These are phyloP conservation scores for Berberis thunbergii DNA, from an alignment of 164 flowering plant species.

Conservation along the genomic window DNA sequence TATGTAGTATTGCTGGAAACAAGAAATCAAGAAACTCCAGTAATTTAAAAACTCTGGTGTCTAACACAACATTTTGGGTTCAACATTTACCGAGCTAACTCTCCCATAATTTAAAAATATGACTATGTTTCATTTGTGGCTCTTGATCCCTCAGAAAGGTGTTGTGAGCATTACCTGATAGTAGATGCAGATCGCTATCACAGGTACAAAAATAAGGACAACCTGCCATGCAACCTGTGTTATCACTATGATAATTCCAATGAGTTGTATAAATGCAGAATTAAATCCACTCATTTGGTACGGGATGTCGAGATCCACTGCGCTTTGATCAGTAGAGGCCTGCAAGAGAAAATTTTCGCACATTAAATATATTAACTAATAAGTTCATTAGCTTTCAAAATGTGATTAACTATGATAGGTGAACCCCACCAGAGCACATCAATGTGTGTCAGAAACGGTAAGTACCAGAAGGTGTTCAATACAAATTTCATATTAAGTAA, in stretches of 20 bases:
- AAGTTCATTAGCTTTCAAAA: neutral
- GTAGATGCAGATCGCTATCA: constrained; percentile 57
- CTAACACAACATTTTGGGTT: neutral
- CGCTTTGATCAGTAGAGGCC: constrained; percentile 96
- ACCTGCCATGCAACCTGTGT: constrained; percentile 92
- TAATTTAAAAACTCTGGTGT: neutral
- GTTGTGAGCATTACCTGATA: constrained; percentile 52
- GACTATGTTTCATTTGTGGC: neutral
- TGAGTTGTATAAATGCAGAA: constrained; percentile 49
- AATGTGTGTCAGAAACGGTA: too few relatives aligned
- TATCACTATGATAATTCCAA: constrained; percentile 84
- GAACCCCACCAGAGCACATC: too few relatives aligned
- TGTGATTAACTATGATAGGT: too few relatives aligned
- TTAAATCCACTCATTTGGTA: constrained; percentile 37
- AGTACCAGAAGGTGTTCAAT: neutral
- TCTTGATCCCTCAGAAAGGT: too few relatives aligned
- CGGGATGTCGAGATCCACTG: constrained; percentile 54
- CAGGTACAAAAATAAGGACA: constrained; percentile 71
- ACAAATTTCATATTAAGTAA: neutral
- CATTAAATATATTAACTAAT: too few relatives aligned
- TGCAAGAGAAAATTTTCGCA: constrained; percentile 11
- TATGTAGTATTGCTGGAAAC: constrained; percentile 35
- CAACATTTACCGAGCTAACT: too few relatives aligned
- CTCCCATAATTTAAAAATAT: neutral
- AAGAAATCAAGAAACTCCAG: neutral